phyloP scores from a whole-genome alignment of 2,329 filamentous ascomycete species.

The Claviceps sp. region DNA sequence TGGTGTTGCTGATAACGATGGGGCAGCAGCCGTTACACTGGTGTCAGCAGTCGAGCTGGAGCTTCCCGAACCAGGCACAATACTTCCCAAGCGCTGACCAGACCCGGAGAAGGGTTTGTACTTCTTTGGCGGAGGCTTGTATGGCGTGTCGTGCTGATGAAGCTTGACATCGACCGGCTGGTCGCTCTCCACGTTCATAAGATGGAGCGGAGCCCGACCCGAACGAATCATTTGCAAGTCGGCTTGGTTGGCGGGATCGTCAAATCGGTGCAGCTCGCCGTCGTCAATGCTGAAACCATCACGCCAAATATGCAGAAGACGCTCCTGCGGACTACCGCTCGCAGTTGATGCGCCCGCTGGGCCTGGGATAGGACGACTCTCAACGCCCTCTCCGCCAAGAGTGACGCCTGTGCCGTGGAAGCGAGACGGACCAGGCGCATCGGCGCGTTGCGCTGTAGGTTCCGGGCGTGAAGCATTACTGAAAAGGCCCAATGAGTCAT shows the following conservation, averaged over 20 bases:
- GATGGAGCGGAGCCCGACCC: constrained; percentile 61
- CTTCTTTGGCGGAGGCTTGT: constrained; percentile 56
- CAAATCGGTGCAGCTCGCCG: constrained; percentile 62
- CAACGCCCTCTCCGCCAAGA: constrained; percentile 63
- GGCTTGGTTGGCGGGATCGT: constrained; percentile 61
- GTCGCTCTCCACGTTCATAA: constrained; percentile 63
- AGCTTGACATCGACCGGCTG: constrained; percentile 71
- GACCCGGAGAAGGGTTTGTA: constrained; percentile 63
- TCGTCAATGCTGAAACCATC: constrained; percentile 81
- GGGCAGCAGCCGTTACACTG: constrained; percentile 15
- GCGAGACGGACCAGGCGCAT: constrained; percentile 33
- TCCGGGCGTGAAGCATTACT: constrained; percentile 50
- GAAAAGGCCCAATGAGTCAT: constrained; percentile 4
- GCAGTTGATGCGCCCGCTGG: constrained; percentile 24
- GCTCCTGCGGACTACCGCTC: constrained; percentile 41
- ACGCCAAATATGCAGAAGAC: constrained; percentile 66
- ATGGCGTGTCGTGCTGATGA: constrained; percentile 59
- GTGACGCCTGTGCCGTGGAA: constrained; percentile 65
- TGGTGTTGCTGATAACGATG: constrained; percentile 24
- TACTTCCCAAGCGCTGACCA: constrained; percentile 63
- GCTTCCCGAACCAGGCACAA: constrained; percentile 48
- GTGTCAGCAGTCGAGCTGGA: constrained; percentile 13
- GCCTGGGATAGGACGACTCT: constrained; percentile 55
- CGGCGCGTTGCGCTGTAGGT: constrained; percentile 30
- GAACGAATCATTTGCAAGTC: constrained; percentile 64